These are phyloP conservation scores for Fusarium palustre DNA, from an alignment of 2,329 filamentous ascomycete genomes.

Conservation along the genomic window DNA sequence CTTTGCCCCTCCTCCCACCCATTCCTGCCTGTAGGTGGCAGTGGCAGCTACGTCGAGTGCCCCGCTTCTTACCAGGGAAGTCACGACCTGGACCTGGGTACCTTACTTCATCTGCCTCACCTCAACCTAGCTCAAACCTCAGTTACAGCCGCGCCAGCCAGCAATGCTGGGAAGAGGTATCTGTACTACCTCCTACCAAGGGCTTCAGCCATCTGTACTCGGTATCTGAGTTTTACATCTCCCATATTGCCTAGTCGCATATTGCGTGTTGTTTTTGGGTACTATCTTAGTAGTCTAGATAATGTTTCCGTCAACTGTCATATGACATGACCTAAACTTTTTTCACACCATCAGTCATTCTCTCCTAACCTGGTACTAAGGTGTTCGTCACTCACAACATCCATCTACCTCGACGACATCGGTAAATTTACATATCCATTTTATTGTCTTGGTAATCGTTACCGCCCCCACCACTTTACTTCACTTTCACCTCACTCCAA, in stretches of 20 bases:
- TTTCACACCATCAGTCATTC: constrained; percentile 10
- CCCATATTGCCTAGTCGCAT: background rate
- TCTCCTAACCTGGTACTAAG: too few species aligned
- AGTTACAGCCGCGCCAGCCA: constrained; percentile 40
- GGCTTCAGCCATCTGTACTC: background rate
- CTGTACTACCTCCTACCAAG: background rate
- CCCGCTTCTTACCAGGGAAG: constrained; percentile 28
- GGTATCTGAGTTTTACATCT: background rate
- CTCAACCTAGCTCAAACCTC: constrained; percentile 14
- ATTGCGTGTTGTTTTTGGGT: background rate
- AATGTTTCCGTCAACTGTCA: background rate
- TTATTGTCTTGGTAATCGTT: constrained; percentile 35
- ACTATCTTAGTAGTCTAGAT: too few species aligned
- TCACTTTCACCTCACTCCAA: constrained; percentile 22
- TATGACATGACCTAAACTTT: background rate
- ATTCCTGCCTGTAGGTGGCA: constrained; percentile 1
- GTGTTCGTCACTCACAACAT: constrained; percentile 7
- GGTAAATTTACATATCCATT: constrained; percentile 25
- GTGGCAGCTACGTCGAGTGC: constrained; percentile 10
- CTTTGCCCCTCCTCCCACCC: constrained; percentile 40
- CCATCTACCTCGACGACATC: constrained; percentile 4
- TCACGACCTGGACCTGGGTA: constrained; percentile 24
- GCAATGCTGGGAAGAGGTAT: constrained; percentile 3
- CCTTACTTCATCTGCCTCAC: constrained; percentile 38
- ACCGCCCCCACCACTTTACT: constrained; percentile 21